Evolutionary conservation across 805 yeast genomes (phyloP), one percentile per base, ranked within the genome.

Genomic region (Ogataea degrootiae): DNA sequence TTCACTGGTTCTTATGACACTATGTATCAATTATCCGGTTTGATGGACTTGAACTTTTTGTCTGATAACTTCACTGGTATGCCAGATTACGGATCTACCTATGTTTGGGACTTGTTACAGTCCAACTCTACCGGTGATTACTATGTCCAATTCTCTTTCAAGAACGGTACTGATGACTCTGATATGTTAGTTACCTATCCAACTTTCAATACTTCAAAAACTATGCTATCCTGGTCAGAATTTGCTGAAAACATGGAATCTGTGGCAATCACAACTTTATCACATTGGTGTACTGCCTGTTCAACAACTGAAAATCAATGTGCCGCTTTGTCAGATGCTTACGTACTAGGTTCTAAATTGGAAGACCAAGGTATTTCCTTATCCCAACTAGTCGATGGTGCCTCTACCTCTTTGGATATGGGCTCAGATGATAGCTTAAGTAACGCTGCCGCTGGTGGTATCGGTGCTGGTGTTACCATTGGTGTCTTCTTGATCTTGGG

Each of bases 381-480:
- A n/a, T 47, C 59, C 6, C 57, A 51, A 34, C 31, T 67, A 31
- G 59, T 57, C 7, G 50, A 48, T 37, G 69, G 71, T 39, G 58
- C 62, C 49, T 59, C 55, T 55, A 50, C 58, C 8, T 48, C 61
- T 8, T 53, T 61, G 33, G 50, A 55, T 42, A 41, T 59, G 42
- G 34, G 45, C 29, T 8, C 26, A 22, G 42, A 42, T 7, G 50
- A 59, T 39, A 53, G 58, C 11, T 57, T 71, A 42, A 42, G 67
- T 6, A 59, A 65, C 17, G 77, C 76, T 11, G 76, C 50, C 37
- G 79, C 78, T 26, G 79, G 79, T 47, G 79, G 78, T 46, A 73
- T 74, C 52, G 79, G 80, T 46, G 79, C 79, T 15, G 79, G 80
- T 50, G 79, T 77, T 31, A 77, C 77, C 34, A 59, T 75, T 45